Evolutionary conservation across 192 early-diverging fungal genomes (phyloP).

Genomic region (Pilaira anomala): DNA sequence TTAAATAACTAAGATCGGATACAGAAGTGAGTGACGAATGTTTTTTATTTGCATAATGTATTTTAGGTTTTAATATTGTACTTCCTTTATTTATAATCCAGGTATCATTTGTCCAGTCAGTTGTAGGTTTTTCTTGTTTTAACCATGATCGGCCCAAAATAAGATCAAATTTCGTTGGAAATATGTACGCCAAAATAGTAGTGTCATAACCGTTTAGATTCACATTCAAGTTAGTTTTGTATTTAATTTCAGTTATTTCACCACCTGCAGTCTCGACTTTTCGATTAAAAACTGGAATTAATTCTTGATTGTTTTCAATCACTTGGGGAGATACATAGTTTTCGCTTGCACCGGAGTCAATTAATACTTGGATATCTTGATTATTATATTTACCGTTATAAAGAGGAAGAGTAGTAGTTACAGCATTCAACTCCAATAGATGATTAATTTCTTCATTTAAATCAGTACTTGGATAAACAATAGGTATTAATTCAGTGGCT

Average conservation of each 20-base stretch:
- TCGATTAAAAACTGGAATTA: not conserved
- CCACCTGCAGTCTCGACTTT: constrained; percentile 2
- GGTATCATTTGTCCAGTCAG: not conserved
- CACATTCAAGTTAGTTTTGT: not conserved
- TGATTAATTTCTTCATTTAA: too few relatives aligned
- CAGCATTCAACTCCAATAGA: not conserved
- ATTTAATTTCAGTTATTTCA: not conserved
- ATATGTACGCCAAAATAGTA: not conserved
- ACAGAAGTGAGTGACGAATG: too few relatives aligned
- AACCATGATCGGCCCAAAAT: constrained; percentile 4
- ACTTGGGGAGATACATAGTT: constrained; percentile 3
- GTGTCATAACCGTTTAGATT: not conserved
- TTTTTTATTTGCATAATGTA: too few relatives aligned
- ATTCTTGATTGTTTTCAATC: too few relatives aligned
- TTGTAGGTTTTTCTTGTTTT: not conserved
- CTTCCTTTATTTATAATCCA: not conserved
- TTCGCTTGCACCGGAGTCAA: constrained; percentile 6
- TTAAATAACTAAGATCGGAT: not conserved
- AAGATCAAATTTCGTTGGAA: constrained; percentile 2
- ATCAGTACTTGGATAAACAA: too few relatives aligned
- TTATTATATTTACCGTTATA: not conserved
- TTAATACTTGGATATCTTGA: not conserved
- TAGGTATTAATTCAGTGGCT: too few relatives aligned
- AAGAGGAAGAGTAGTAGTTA: not conserved
- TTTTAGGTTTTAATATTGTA: too few relatives aligned